Base-by-base conservation (phyloP, 805 yeast genomes). In the Metschnikowia anglica region DNA sequence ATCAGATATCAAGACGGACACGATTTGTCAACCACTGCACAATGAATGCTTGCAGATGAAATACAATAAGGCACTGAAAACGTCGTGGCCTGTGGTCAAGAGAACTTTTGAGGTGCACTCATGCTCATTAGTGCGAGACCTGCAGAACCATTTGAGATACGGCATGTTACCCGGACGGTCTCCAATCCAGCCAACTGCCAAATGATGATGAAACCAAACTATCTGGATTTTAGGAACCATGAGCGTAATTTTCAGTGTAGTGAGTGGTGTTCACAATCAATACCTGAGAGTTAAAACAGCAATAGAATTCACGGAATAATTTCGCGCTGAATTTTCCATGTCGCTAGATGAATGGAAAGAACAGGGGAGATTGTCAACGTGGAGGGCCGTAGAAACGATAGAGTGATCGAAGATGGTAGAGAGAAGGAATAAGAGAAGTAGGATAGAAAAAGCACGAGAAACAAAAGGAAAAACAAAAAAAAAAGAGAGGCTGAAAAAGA, bases 131-230 rank as follows among this genome's bases (percentile, higher is more conserved):
- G 45, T 37, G 45, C 45, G 45, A 36, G 25, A 31, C 45, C 41
- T 36, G 45, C 45, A 42, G 45, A 42, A 29, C 41, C 45, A 23
- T 18, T 12, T 27, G 23, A 13, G 11, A 26, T 16, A 17, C 29
- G 11, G 31, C 23, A 42, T 16, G 45, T 42, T 42, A 42, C 45
- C 45, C 45, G 45, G 45, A 33, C 20, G 17, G 29, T 16, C 20
- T 9, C 26, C 5, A 6, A 39, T 30, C 38, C 43, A 39, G 43
- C 43, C 32, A 15, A 17, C 12, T 9, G 29, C 21, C 17, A 15
- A 11, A 5, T 17, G 18, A 24, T 16, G 12, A 5, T 5, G n/a
- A 8, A 20, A 28, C 10, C 6, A 12, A 7, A 21, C 10, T 21
- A 24, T 2, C 5, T 15, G 4, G 12, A 10, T 25, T 13, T 29